A percentile compares a stretch with the other conserved stretches of the same genome.
Evolutionary conservation across 2,329 filamentous ascomycete genomes (phyloP).

Genomic region (Furcasterigmium furcatum): DNA sequence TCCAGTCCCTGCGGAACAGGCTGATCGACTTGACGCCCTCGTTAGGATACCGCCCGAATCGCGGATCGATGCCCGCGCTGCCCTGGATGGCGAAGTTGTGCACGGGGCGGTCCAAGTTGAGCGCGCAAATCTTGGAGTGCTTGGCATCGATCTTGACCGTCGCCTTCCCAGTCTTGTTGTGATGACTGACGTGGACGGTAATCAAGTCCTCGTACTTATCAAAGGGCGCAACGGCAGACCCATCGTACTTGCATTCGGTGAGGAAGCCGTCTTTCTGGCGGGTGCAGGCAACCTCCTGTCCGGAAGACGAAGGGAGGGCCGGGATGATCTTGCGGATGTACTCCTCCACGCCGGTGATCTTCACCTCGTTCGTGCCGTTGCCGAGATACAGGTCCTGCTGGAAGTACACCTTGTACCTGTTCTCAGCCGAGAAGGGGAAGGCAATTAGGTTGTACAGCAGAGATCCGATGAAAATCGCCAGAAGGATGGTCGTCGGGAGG

Average conservation of each 20-base stretch:
- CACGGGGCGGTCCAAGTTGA: conserved; percentile 70
- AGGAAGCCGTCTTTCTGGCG: conserved; percentile 66
- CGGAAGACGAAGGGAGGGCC: conserved; percentile 67
- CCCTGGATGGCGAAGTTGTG: conserved; percentile 61
- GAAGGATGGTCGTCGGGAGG: conserved; percentile 71
- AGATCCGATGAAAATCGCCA: conserved; percentile 66
- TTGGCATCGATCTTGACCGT: conserved; percentile 64
- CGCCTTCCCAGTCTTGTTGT: conserved; percentile 42
- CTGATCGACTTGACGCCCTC: conserved; percentile 65
- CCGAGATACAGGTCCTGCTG: conserved; percentile 78
- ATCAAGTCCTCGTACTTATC: conserved; percentile 57
- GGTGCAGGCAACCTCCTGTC: conserved; percentile 55
- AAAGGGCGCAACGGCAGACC: conserved; percentile 55
- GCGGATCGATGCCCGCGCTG: conserved; percentile 54
- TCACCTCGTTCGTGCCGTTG: conserved; percentile 65
- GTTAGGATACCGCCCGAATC: conserved; percentile 62
- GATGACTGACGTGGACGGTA: conserved; percentile 53
- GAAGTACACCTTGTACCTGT: conserved; percentile 85
- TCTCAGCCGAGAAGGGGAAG: conserved; percentile 81
- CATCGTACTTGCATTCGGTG: conserved; percentile 65
- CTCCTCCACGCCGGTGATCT: conserved; percentile 63
- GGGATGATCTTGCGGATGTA: conserved; percentile 66
- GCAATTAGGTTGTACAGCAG: conserved; percentile 81
- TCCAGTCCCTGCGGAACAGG: conserved; percentile 82
- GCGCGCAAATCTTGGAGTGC: conserved; percentile 75